Base-by-base conservation (phyloP, 805 yeast genomes). In the Candida ovalis region DNA sequence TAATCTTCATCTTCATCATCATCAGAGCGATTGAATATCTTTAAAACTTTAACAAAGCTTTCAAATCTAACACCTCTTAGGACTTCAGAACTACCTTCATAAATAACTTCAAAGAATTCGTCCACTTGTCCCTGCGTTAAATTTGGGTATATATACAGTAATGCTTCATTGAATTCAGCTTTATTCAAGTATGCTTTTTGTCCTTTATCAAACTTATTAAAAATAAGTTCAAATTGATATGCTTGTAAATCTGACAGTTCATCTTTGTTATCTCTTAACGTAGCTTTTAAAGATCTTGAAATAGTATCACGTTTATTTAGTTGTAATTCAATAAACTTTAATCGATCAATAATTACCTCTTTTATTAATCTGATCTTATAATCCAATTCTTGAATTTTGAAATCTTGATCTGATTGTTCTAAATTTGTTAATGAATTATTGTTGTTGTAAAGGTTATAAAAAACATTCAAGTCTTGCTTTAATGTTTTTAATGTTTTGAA, bases 191-290 rank as follows among this genome's bases (percentile, higher is more conserved):
- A 61, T 35, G 68, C 66, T 47, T 69, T 70, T 41, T 62, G 62
- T 1, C 69, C 66, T 28, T 58, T 62, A 48, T 65, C 69, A 48
- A 71, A 71, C 48, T 68, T 70, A 10, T 74, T 58, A 51, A 77
- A 77, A 15, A 74, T 69, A 4, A 71, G 56, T 51, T 73, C 76
- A 53, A 72, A 72, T 46, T 74, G 76, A 40, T 69, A 74, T 19
- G 69, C 30, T 18, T 49, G 47, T 35, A 56, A 40, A 25, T 47
- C 47, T 22, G 46, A 24, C 4, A 50, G 37, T 3, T 45, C 51
- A 2, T 22, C 18, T 25, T 41, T 28, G 12, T 30, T 41, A 3
- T 23, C 43, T 6, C 47, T 41, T 5, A 49, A 21, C 3, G 54
- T 48, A 3, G 50, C 28, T 23, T 43, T 45, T 44, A 59, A 40